A percentile compares a stretch with the other conserved stretches of the same genome.
Evolutionary conservation across 2,329 filamentous ascomycete genomes (phyloP).

Genomic region (Fusarium graminum): DNA sequence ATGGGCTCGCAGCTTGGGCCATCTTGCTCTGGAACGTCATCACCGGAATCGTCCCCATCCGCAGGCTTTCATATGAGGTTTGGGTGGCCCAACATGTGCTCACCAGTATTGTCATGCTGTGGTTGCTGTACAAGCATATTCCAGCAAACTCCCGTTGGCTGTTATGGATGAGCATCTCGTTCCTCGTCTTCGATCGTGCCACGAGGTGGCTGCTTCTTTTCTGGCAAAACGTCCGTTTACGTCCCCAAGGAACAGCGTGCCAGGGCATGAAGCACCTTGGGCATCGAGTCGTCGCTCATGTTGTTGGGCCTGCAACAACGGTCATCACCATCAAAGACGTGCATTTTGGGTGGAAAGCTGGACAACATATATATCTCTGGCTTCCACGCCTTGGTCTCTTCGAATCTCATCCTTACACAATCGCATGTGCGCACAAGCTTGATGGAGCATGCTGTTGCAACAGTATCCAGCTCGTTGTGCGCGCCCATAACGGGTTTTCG

Average conservation of each 20-base stretch:
- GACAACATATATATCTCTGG: conserved; percentile 73
- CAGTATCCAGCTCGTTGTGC: conserved; percentile 70
- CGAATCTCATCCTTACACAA: conserved; percentile 72
- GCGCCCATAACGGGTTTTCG: conserved; percentile 69
- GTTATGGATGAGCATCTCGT: conserved; percentile 74
- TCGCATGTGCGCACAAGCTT: conserved; percentile 67
- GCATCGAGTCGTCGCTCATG: conserved; percentile 63
- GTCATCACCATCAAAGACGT: conserved; percentile 71
- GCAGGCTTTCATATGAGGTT: conserved; percentile 75
- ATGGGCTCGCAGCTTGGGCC: conserved; percentile 76
- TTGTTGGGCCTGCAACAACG: conserved; percentile 65
- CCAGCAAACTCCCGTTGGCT: conserved; percentile 70
- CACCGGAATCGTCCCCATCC: conserved; percentile 72
- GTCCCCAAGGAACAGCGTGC: conserved; percentile 58
- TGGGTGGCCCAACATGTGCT: conserved; percentile 77
- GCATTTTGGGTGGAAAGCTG: conserved; percentile 69
- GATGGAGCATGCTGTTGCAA: conserved; percentile 68
- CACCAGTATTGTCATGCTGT: conserved; percentile 72
- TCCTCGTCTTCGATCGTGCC: conserved; percentile 73
- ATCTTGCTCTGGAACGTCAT: conserved; percentile 75
- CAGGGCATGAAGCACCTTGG: conserved; percentile 64
- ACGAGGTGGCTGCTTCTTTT: conserved; percentile 63
- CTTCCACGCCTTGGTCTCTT: conserved; percentile 66
- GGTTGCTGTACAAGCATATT: conserved; percentile 73
- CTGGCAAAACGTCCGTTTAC: conserved; percentile 66